phyloP scores from a whole-genome alignment of 2,329 filamentous ascomycete species.

The Clarireedia hainanense region DNA sequence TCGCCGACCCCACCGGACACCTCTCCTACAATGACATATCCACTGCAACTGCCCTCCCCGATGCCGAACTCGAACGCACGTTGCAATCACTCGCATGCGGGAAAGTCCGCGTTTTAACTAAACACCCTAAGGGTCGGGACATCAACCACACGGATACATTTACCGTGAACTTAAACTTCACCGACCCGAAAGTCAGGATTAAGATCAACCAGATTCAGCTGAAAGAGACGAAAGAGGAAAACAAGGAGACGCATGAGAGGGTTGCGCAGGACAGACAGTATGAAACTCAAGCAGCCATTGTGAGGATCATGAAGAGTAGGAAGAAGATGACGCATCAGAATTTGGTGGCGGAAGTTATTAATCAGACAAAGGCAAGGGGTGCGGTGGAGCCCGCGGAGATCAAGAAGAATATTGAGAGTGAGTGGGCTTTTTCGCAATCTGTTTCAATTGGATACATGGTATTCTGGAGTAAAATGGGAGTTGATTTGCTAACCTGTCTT shows the following conservation, averaged over 20 bases:
- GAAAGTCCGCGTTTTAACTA: conserved; percentile 74
- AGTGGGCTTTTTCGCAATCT: conserved; percentile 26
- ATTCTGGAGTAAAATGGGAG: not conserved
- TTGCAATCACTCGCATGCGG: conserved; percentile 93
- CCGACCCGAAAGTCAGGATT: conserved; percentile 76
- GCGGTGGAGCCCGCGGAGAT: conserved; percentile 81
- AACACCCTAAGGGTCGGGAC: conserved; percentile 78
- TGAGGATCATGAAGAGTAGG: conserved; percentile 91
- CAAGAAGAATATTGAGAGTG: conserved; percentile 94
- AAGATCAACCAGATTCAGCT: conserved; percentile 99
- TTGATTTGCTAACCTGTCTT: conserved; percentile 22
- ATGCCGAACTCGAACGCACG: conserved; percentile 76
- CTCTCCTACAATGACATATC: conserved; percentile 72
- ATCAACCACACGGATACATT: conserved; percentile 76
- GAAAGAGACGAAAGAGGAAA: conserved; percentile 92
- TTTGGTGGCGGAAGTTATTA: conserved; percentile 85
- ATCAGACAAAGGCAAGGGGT: conserved; percentile 77
- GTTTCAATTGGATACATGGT: conserved; percentile 8
- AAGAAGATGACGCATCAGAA: conserved; percentile 84
- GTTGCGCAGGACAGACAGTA: conserved; percentile 86
- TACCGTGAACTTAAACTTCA: conserved; percentile 68
- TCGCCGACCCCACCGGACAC: conserved; percentile 47
- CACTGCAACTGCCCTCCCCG: conserved; percentile 64
- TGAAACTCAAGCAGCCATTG: conserved; percentile 94
- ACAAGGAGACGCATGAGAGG: conserved; percentile 85